Base-by-base conservation (phyloP, 805 yeast species). In the Diddensiella caesifluorescens region DNA sequence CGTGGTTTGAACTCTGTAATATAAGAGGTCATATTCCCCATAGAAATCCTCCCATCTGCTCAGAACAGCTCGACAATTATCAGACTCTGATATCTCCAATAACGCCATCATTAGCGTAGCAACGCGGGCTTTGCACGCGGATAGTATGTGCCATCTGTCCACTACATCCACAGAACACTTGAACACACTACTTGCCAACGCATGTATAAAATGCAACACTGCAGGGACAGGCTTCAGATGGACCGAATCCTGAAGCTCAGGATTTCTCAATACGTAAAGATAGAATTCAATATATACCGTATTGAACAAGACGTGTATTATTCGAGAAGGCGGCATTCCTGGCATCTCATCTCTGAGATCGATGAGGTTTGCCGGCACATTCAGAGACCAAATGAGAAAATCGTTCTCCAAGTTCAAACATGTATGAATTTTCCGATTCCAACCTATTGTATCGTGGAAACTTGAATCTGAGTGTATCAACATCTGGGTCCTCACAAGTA, bases 301-400 rank as follows among this genome's bases (percentile, higher is more conserved):
- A 27, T 44, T 44, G 19, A 22, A 39, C 39, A 44, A 12, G 15
- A 30, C 45, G 23, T 44, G 48, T 2, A 44, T 29, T 15, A 44
- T 41, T 10, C 38, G 23, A 12, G 45, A 37, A 12, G 25, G 22
- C 3, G 41, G 45, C 5, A 38, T 39, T 12, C 36, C 47, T 2
- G 44, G 44, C n/a, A 40, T n/a, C 10, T 31, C 45, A 27, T 40
- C 44, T 10, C 45, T 19, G 10, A 39, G 32, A 32, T 44, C 48
- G 10, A 39, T 32, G 19, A 44, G 31, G 19, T 41, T 15, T 5
- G 39, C 30, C 4, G 45, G 33, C 22, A 40, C 26, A 32, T 35
- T 26, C 27, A 44, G 13, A 4, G 48, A 42, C 32, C 45, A 44
- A 9, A 33, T 19, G 15, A 44, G 35, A 22, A 44, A 41, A 5